These are phyloP conservation scores for Blastocrithidia nonstop DNA, from an alignment of 208 protist genomes.

Conservation along the genomic window DNA sequence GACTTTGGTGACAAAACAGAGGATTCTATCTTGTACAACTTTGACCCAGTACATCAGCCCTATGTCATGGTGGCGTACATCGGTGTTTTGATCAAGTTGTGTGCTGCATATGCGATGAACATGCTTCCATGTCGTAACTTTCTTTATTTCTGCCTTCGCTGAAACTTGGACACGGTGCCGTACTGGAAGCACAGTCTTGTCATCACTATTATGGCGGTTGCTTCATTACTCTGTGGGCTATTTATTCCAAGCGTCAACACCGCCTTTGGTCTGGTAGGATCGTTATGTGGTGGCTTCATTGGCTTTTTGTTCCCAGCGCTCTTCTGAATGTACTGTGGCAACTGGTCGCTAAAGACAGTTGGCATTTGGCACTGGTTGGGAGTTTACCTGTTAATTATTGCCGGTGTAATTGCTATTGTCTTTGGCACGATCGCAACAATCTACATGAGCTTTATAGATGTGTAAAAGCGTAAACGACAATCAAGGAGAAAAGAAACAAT, in stretches of 20 bases:
- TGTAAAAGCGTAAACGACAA: too few species aligned
- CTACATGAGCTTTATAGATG: slow-evolving; percentile 16
- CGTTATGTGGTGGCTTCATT: slow-evolving; percentile 53
- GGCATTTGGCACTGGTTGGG: slow-evolving; percentile 22
- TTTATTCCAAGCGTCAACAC: slow-evolving; percentile 52
- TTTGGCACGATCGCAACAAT: slow-evolving; percentile 42
- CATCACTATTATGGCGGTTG: slow-evolving; percentile 21
- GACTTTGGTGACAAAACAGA: slow-evolving; percentile 33
- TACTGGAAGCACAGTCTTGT: slow-evolving; percentile 51
- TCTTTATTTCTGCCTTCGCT: slow-evolving; percentile 28
- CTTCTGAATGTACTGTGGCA: slow-evolving; percentile 55
- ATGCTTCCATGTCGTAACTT: slow-evolving; percentile 41
- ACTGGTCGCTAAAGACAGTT: slow-evolving; percentile 30
- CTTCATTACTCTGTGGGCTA: too few species aligned
- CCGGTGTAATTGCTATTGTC: slow-evolving; percentile 45
- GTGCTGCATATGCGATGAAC: slow-evolving; percentile 36
- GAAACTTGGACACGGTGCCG: slow-evolving; percentile 33
- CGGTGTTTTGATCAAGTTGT: slow-evolving; percentile 52
- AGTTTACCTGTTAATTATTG: slow-evolving; percentile 24
- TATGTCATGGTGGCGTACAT: slow-evolving; percentile 55
- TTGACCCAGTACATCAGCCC: slow-evolving; percentile 29
- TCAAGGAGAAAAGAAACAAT: too few species aligned
- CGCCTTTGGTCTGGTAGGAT: slow-evolving; percentile 52
- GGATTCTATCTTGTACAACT: slow-evolving; percentile 37
- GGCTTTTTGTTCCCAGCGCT: slow-evolving; percentile 55